These are phyloP conservation scores for Xenoacremonium recifei DNA, from an alignment of 2,329 filamentous ascomycete species.

Conservation along the genomic window DNA sequence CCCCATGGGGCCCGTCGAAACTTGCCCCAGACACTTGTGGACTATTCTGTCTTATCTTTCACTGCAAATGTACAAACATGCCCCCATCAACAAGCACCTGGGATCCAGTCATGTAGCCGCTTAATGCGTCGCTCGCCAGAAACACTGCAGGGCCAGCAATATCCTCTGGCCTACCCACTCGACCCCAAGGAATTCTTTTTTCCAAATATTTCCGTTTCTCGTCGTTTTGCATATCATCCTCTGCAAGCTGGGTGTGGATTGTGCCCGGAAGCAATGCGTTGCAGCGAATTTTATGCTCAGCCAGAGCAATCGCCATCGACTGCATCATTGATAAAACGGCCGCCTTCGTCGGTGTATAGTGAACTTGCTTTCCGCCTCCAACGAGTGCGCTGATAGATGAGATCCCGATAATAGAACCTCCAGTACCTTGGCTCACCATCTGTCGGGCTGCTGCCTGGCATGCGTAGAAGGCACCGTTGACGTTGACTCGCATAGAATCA, in stretches of 20 bases:
- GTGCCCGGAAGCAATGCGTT: slow-evolving; percentile 78
- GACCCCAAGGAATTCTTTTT: slow-evolving; percentile 68
- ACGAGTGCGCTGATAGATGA: slow-evolving; percentile 68
- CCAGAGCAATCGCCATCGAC: slow-evolving; percentile 60
- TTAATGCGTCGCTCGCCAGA: slow-evolving; percentile 63
- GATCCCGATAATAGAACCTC: slow-evolving; percentile 73
- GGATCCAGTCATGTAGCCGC: slow-evolving; percentile 64
- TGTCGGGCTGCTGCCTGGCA: slow-evolving; percentile 77
- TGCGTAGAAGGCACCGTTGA: slow-evolving; percentile 77
- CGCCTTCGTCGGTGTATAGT: slow-evolving; percentile 83
- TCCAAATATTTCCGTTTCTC: slow-evolving; percentile 74
- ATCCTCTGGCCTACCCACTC: slow-evolving; percentile 60
- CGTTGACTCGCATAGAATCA: slow-evolving; percentile 6
- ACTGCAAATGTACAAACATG: slow-evolving; percentile 71
- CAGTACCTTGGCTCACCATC: slow-evolving; percentile 53
- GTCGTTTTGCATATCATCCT: slow-evolving; percentile 68
- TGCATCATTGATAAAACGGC: slow-evolving; percentile 66
- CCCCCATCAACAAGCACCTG: slow-evolving; percentile 73
- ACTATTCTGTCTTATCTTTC: too few species aligned
- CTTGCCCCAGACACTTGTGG: too few species aligned
- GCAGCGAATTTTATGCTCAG: slow-evolving; percentile 68
- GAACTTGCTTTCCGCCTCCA: slow-evolving; percentile 70
- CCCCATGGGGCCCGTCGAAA: too few species aligned
- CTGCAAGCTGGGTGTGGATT: slow-evolving; percentile 75
- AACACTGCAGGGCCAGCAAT: slow-evolving; percentile 71